Conservation (phyloP, 345 rosid species). For the Heritiera littoralis region DNA sequence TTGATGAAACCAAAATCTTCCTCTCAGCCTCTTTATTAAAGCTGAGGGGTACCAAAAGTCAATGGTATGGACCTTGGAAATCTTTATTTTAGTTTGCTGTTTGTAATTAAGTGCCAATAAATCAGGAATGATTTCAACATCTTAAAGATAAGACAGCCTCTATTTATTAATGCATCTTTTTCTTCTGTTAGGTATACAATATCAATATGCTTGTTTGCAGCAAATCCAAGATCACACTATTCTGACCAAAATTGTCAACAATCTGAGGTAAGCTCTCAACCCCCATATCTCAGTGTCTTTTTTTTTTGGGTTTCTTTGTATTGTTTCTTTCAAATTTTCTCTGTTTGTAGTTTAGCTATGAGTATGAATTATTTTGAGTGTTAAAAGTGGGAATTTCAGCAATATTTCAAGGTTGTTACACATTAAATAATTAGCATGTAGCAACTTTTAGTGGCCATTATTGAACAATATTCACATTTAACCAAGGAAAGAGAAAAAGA, state of each 20-base stretch:
- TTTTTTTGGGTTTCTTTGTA: neutral
- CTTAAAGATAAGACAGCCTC: slow-evolving; percentile 22
- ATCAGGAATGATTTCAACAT: slow-evolving; percentile 25
- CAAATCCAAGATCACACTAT: slow-evolving; percentile 16
- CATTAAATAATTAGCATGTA: neutral
- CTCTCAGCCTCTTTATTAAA: neutral
- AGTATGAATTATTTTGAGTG: neutral
- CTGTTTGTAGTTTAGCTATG: slow-evolving; percentile 6
- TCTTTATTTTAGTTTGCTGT: neutral
- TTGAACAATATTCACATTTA: neutral
- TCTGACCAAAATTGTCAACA: slow-evolving; percentile 27
- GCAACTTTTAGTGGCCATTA: slow-evolving; percentile 7
- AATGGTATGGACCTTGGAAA: slow-evolving; percentile 30
- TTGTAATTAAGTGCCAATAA: slow-evolving; percentile 14
- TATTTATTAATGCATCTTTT: slow-evolving; percentile 14
- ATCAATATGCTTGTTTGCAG: slow-evolving; percentile 1
- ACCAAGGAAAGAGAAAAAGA: neutral
- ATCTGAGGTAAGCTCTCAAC: slow-evolving; percentile 11
- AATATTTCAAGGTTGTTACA: neutral
- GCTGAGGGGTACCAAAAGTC: slow-evolving; percentile 28
- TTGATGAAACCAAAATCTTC: slow-evolving; percentile 1
- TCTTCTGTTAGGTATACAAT: slow-evolving; percentile 19
- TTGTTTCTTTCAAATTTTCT: neutral
- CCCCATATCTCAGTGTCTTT: neutral
- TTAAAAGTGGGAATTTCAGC: neutral